Percentiles rank a stretch among this genome's conserved stretches.
phyloP scores from a whole-genome alignment of 805 yeast genomes.

The Saturnispora silvae region DNA sequence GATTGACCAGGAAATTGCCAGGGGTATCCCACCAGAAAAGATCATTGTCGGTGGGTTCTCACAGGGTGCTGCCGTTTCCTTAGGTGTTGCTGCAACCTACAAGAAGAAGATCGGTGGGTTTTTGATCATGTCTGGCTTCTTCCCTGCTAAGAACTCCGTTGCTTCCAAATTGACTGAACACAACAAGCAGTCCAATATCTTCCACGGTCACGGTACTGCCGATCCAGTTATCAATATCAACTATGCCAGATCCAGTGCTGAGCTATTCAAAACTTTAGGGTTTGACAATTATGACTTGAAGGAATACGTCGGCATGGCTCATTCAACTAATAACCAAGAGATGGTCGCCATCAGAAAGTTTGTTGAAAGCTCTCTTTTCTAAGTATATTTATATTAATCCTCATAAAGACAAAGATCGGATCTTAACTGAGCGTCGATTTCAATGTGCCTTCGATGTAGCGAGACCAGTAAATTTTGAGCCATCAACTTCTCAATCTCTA shows the following conservation, averaged over 20 bases:
- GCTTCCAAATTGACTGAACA: conserved; percentile 19
- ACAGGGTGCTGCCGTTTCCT: conserved; percentile 81
- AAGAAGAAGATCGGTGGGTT: conserved; percentile 69
- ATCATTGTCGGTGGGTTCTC: conserved; percentile 92
- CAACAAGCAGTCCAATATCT: conserved; percentile 62
- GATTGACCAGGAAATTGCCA: conserved; percentile 42
- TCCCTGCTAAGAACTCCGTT: conserved; percentile 29
- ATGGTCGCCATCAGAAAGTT: conserved; percentile 42
- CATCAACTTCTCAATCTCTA: conserved; percentile 23
- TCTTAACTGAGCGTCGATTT: no score
- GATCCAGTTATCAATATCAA: conserved; percentile 54
- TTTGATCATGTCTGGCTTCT: conserved; percentile 67
- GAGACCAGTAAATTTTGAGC: neutral
- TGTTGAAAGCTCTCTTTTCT: conserved; percentile 16
- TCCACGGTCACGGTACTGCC: conserved; percentile 78
- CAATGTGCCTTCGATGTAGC: neutral
- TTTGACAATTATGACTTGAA: conserved; percentile 38
- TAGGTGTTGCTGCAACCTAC: conserved; percentile 45
- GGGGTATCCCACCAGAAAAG: conserved; percentile 47
- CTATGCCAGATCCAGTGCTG: conserved; percentile 31
- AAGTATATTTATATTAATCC: no score
- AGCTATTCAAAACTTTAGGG: conserved; percentile 37
- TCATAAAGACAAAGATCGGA: no score
- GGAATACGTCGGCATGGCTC: conserved; percentile 54
- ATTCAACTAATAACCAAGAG: conserved; percentile 60